Evolutionary conservation across 305 asterid genomes (phyloP).

Genomic region (Fraxinus sp.): DNA sequence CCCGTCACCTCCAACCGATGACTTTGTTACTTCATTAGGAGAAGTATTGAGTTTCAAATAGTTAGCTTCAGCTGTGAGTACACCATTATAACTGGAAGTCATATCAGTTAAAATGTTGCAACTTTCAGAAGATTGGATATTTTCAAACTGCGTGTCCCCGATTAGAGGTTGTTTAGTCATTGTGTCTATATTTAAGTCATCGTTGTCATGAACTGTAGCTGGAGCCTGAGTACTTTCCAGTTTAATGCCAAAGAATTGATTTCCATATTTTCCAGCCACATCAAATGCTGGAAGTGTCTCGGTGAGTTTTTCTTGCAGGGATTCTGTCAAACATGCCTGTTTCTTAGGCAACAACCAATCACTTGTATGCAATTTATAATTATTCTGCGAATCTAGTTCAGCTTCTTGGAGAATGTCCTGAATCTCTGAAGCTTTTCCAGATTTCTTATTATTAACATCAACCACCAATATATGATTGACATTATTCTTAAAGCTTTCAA

Average conservation of each 20-base stretch:
- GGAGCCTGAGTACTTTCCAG: conserved; percentile 22
- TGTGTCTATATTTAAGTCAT: conserved; percentile 20
- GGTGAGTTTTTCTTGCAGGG: conserved; percentile 29
- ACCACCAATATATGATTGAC: conserved; percentile 25
- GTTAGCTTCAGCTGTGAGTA: conserved; percentile 14
- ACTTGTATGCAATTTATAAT: conserved; percentile 29
- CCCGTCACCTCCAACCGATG: conserved; percentile 14
- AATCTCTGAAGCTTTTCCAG: conserved; percentile 23
- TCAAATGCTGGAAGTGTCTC: conserved; percentile 29
- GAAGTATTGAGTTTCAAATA: conserved; percentile 25
- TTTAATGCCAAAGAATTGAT: conserved; percentile 26
- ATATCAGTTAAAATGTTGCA: conserved; percentile 17
- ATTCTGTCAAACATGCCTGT: conserved; percentile 23
- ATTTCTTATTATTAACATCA: conserved; percentile 29
- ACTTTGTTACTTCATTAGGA: conserved; percentile 23
- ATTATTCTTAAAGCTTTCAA: conserved; percentile 27
- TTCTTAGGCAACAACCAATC: conserved; percentile 36
- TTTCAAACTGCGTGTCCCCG: conserved; percentile 18
- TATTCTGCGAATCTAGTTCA: conserved; percentile 27
- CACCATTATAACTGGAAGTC: conserved; percentile 25
- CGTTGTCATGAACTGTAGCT: conserved; percentile 14
- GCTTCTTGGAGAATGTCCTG: conserved; percentile 25
- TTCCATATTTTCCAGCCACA: conserved; percentile 27
- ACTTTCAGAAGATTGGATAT: conserved; percentile 28
- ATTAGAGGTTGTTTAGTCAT: conserved; percentile 24